These are phyloP conservation scores for Ziziphus jujuba DNA, from an alignment of 306 rosid species.

Conservation along the genomic window DNA sequence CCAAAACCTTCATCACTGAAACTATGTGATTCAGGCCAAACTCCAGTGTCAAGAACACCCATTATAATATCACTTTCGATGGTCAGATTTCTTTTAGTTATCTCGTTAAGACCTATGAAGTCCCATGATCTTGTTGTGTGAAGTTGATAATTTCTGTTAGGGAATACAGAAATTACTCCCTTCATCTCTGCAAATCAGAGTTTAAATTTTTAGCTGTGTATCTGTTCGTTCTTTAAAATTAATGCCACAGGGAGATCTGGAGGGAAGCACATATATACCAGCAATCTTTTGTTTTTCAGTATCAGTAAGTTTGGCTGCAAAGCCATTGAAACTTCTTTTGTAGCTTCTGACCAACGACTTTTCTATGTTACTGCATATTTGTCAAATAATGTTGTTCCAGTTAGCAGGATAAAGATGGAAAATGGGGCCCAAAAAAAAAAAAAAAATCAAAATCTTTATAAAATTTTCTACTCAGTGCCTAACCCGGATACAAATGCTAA, in stretches of 20 bases:
- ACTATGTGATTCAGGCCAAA: constrained; percentile 38
- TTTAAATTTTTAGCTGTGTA: neutral
- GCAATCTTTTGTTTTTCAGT: constrained; percentile 20
- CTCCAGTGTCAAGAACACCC: constrained; percentile 32
- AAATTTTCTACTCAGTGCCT: no score
- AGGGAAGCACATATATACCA: constrained; percentile 9
- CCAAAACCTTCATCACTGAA: constrained; percentile 29
- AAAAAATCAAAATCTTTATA: no score
- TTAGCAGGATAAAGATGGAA: neutral
- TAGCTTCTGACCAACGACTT: constrained; percentile 23
- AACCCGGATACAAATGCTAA: no score
- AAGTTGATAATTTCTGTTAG: constrained; percentile 8
- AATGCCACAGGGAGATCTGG: no score
- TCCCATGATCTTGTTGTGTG: constrained; percentile 47
- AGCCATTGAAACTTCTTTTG: constrained; percentile 38
- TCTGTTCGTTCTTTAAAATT: no score
- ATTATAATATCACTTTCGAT: constrained; percentile 26
- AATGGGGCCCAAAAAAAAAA: no score
- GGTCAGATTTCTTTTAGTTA: neutral
- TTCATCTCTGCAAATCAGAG: constrained; percentile 12
- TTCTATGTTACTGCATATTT: neutral
- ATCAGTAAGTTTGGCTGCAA: constrained; percentile 27
- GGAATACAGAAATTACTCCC: constrained; percentile 37
- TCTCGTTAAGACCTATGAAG: constrained; percentile 21
- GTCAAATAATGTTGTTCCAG: neutral